phyloP scores from a whole-genome alignment of 495 filamentous ascomycete genomes.

The Stereocaulon alpinum region DNA sequence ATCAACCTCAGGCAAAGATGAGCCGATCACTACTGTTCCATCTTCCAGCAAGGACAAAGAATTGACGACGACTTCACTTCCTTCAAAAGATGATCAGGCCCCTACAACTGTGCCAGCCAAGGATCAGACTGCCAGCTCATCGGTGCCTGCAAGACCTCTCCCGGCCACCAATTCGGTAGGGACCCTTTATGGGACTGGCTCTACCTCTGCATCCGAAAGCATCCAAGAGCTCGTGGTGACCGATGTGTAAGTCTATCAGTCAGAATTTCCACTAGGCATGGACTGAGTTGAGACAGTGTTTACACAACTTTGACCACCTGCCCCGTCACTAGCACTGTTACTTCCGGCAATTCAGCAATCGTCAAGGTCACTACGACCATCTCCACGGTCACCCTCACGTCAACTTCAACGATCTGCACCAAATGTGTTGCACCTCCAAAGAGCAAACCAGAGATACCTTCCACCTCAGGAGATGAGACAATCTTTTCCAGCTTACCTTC shows the following conservation, averaged over 20 bases:
- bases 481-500: not conserved
- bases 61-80: not conserved
- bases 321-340: slow-evolving; percentile 19
- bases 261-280: not conserved
- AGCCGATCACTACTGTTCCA: not conserved
- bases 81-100: not conserved
- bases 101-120: slow-evolving; percentile 3
- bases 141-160: slow-evolving; percentile 1
- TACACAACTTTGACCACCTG: slow-evolving; percentile 20
- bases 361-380: slow-evolving; percentile 15
- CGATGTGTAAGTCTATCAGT: slow-evolving; percentile 2
- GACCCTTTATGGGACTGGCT: not conserved
- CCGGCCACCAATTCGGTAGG: not conserved
- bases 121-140: slow-evolving; percentile 6
- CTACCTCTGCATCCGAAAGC: slow-evolving; percentile 1
- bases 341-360: slow-evolving; percentile 12
- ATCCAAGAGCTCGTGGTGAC: slow-evolving; percentile 3
- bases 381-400: slow-evolving; percentile 16
- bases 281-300: not conserved
- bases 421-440: slow-evolving; percentile 20
- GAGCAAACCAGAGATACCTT: not conserved
- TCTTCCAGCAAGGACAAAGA: not conserved
- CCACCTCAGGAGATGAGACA: not conserved
- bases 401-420: slow-evolving; percentile 19
- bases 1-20: not conserved